phyloP scores from a whole-genome alignment of 2,329 filamentous ascomycete genomes.

The Blumeria graminis region DNA sequence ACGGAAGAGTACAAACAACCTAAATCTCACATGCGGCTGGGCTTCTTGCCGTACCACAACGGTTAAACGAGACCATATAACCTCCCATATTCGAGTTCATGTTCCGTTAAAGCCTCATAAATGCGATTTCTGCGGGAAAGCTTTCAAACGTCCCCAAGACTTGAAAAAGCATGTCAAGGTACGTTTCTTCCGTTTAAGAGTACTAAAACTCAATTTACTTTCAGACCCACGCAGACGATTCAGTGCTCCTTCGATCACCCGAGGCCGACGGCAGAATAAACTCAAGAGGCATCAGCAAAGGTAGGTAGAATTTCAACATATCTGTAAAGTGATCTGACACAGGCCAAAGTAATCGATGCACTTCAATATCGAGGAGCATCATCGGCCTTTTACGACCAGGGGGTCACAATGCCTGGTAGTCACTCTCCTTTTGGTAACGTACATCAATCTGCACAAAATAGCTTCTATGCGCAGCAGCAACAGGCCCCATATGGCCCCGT shows the following conservation, averaged over 20 bases:
- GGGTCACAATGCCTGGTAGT: constrained; percentile 33
- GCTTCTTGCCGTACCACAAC: constrained; percentile 87
- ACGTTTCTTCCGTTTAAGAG: constrained; percentile 6
- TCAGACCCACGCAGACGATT: constrained; percentile 81
- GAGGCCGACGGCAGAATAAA: constrained; percentile 22
- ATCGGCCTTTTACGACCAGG: constrained; percentile 28
- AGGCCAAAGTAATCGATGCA: constrained; percentile 13
- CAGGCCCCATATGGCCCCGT: constrained; percentile 41
- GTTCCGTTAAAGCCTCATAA: constrained; percentile 98
- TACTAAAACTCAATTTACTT: not conserved
- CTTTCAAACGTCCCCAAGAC: constrained; percentile 97
- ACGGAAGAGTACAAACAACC: constrained; percentile 96
- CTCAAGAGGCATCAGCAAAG: constrained; percentile 20
- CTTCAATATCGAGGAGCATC: constrained; percentile 14
- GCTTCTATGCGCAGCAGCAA: constrained; percentile 28
- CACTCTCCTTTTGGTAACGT: constrained; percentile 23
- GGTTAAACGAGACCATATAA: constrained; percentile 97
- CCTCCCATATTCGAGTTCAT: constrained; percentile 93
- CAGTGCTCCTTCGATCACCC: constrained; percentile 32
- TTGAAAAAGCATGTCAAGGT: constrained; percentile 97
- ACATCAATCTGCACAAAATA: constrained; percentile 26
- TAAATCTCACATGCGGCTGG: constrained; percentile 95
- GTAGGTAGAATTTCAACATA: constrained; percentile 12
- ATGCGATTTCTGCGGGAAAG: constrained; percentile 95
- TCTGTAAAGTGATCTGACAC: constrained; percentile 3